A percentile compares a stretch with the other conserved stretches of the same genome.
These are phyloP conservation scores for Kodamaea nitidulidarum DNA, from an alignment of 805 yeast species.

Conservation along the genomic window DNA sequence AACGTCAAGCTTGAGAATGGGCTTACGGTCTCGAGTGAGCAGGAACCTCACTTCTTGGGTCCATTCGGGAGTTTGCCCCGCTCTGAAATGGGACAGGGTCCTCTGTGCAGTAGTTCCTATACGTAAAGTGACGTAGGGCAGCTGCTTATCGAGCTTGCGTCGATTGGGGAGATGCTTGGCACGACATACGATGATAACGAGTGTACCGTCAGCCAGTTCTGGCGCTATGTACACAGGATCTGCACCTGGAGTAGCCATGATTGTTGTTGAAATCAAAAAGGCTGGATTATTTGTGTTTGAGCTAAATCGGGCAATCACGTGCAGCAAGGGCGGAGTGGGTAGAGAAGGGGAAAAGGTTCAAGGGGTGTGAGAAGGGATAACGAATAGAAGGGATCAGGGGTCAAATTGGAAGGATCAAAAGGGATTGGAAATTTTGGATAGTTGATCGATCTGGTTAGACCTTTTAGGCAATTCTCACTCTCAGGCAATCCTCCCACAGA, in stretches of 20 bases:
- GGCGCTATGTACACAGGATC: conserved; percentile 4
- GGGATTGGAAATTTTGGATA: no score
- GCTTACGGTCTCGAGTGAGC: conserved; percentile 59
- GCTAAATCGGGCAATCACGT: conserved; percentile 3
- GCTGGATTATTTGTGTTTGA: conserved; percentile 3
- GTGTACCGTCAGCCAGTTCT: conserved; percentile 46
- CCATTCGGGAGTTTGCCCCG: conserved; percentile 94
- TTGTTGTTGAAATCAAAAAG: background rate
- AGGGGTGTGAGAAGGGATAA: background rate
- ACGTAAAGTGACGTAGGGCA: conserved; percentile 82
- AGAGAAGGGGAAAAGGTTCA: no score
- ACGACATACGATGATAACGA: conserved; percentile 72
- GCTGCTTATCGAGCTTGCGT: conserved; percentile 85
- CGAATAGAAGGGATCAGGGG: background rate
- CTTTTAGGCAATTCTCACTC: no score
- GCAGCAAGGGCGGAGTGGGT: background rate
- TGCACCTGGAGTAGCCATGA: background rate
- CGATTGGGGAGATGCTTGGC: conserved; percentile 86
- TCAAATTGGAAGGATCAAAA: no score
- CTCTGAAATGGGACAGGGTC: conserved; percentile 74
- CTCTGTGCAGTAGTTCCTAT: conserved; percentile 78
- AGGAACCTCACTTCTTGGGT: conserved; percentile 69
- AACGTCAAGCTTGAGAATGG: conserved; percentile 64
- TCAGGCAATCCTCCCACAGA: no score
- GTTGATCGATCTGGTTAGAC: no score